phyloP scores from a whole-genome alignment of 768 basidiomycete genomes.

The Suillus spraguei region DNA sequence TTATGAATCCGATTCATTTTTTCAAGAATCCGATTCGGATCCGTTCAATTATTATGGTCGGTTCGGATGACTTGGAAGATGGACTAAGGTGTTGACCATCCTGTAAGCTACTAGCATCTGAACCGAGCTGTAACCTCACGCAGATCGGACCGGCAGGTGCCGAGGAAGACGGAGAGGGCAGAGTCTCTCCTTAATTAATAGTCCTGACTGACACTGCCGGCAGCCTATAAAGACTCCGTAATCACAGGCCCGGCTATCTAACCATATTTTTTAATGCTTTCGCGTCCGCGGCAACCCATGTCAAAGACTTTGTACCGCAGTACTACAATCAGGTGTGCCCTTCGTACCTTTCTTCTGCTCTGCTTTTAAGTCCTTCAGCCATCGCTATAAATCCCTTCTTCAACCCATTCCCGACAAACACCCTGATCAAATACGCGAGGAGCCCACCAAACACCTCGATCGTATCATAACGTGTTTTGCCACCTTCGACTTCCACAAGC shows the following conservation, averaged over 20 bases:
- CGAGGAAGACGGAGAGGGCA: neutral
- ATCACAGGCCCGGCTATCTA: neutral
- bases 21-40: neutral
- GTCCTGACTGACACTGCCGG: neutral
- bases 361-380: slow-evolving; percentile 57
- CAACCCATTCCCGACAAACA: slow-evolving; percentile 46
- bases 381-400: slow-evolving; percentile 51
- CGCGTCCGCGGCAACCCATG: slow-evolving; percentile 6
- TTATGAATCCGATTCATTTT: slow-evolving; percentile 4
- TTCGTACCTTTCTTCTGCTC: slow-evolving; percentile 40
- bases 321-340: neutral
- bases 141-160: neutral
- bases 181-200: neutral
- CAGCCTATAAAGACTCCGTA: neutral
- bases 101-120: too few species aligned
- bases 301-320: too few species aligned
- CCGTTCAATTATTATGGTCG: neutral
- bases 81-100: neutral
- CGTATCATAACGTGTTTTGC: slow-evolving; percentile 66
- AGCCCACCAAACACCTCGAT: slow-evolving; percentile 61
- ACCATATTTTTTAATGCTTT: neutral
- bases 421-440: slow-evolving; percentile 54
- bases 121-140: too few species aligned
- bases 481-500: slow-evolving; percentile 45
- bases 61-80: neutral